Conservation (phyloP, 2,329 filamentous ascomycete species). For the Alternaria solani region DNA sequence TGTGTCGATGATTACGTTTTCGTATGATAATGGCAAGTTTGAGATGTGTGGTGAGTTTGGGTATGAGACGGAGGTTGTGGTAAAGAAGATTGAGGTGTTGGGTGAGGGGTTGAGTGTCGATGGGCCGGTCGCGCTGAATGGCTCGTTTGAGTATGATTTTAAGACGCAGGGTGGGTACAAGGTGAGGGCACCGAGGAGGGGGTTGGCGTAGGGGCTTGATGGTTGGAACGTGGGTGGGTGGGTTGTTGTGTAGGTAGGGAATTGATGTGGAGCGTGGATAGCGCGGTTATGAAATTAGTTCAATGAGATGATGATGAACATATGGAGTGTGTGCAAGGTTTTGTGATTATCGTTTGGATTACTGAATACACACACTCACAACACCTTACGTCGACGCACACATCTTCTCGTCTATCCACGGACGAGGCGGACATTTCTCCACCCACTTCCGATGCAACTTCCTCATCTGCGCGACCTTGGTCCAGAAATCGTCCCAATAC, state of each 20-base stretch:
- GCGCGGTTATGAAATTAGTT: neutral
- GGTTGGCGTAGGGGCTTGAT: neutral
- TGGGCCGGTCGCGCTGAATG: constrained; percentile 53
- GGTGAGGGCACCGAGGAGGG: neutral
- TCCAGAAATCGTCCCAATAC: constrained; percentile 49
- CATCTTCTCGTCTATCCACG: constrained; percentile 5
- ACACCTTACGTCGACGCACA: neutral
- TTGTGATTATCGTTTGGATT: too few relatives aligned
- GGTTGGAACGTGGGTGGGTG: too few relatives aligned
- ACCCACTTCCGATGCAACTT: neutral
- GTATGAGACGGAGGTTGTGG: constrained; percentile 49
- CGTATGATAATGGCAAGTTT: constrained; percentile 64
- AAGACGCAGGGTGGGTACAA: neutral
- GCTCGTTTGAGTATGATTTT: constrained; percentile 21
- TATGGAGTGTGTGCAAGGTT: too few relatives aligned
- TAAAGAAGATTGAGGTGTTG: constrained; percentile 40
- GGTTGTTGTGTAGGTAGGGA: neutral
- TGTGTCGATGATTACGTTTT: constrained; percentile 67
- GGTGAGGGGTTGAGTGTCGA: constrained; percentile 60
- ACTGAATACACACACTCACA: too few relatives aligned
- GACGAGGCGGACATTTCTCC: neutral
- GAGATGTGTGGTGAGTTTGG: constrained; percentile 64
- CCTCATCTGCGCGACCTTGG: neutral
- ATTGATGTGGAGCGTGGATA: too few relatives aligned
- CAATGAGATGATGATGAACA: neutral